phyloP scores from a whole-genome alignment of 345 rosid genomes.

The Eutrema japonicum region DNA sequence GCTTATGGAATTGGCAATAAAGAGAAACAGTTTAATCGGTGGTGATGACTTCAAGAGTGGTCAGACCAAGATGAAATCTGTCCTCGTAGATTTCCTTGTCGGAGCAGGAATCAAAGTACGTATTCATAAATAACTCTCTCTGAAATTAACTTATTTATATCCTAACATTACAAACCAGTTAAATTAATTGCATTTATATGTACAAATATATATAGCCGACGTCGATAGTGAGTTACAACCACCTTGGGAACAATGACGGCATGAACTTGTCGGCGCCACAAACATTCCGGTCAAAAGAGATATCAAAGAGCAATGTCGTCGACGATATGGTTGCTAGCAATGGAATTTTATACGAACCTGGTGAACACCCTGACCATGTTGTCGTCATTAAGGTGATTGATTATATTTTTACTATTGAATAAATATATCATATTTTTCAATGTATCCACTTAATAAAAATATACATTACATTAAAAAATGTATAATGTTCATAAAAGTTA shows the following conservation, averaged over 20 bases:
- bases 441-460: too few relatives aligned
- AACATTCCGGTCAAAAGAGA: slow-evolving; percentile 95
- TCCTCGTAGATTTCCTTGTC: slow-evolving; percentile 91
- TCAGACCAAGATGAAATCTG: slow-evolving; percentile 98
- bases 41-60: slow-evolving; percentile 99
- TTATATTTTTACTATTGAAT: not conserved
- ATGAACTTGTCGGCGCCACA: slow-evolving; percentile 98
- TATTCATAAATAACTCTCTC: not conserved
- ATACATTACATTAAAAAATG: too few relatives aligned
- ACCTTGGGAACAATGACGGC: slow-evolving; percentile 95
- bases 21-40: slow-evolving; percentile 83
- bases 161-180: slow-evolving; percentile 4
- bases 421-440: not conserved
- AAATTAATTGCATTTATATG: not conserved
- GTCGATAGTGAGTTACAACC: slow-evolving; percentile 96
- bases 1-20: slow-evolving; percentile 86
- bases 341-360: slow-evolving; percentile 80
- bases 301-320: slow-evolving; percentile 95
- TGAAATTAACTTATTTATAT: not conserved
- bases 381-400: slow-evolving; percentile 90
- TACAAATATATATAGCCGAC: slow-evolving; percentile 63
- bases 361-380: slow-evolving; percentile 99
- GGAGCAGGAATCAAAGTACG: slow-evolving; percentile 96
- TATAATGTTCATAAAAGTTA: too few relatives aligned
- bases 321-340: slow-evolving; percentile 99